Base-by-base conservation (phyloP, 371 early-diverging fungal species). In the Actinomucor elegans region DNA sequence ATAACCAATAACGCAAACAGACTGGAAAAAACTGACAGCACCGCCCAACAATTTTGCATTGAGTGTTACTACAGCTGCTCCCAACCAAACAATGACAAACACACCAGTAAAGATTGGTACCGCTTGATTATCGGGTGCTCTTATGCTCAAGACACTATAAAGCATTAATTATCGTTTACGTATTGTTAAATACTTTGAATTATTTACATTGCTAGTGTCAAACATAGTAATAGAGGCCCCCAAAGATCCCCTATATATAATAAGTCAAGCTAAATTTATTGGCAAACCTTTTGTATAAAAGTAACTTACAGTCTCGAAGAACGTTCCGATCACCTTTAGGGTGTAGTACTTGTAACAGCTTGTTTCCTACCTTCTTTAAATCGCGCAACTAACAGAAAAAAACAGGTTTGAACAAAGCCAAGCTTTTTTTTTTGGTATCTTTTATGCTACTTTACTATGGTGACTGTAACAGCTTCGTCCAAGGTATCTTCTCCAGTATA, bases 1-100 rank as follows among this genome's bases (percentile, higher is more conserved):
- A 71, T 97, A 97, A 3, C 96, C 96, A 32, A 97, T 81, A 11
- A 94, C 89, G 69, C 97, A 97, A 8, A 97, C 93, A 54, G 87
- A 88, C 64, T 97, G 96, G 64, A 94, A 93, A 64, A 97, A 94
- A 2, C 95, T 93, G 5, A 91, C 92, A 61, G 85, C 80, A 11
- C 96, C 96, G 23, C 97, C 96, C 14, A 97, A 79, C 40, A 97
- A 76, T 64, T 93, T 91, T 35, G 94, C 88, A 70, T 97, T 97
- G 36, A 95, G 63, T 4, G 96, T 95, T 24, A 97, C 94, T 2
- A 96, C 82, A n/a, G 87, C 90, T 10, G 94, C 85, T 10, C 97
- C 97, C 48, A 81, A 66, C 92, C 95, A 96, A 24, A 96, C 88
- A 64, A 95, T 90, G 24, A 91, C 86, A 67, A 97, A 97, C 21